Base-by-base conservation (phyloP, 2,329 filamentous ascomycete species). In the Emmonsiellopsis sp. region DNA sequence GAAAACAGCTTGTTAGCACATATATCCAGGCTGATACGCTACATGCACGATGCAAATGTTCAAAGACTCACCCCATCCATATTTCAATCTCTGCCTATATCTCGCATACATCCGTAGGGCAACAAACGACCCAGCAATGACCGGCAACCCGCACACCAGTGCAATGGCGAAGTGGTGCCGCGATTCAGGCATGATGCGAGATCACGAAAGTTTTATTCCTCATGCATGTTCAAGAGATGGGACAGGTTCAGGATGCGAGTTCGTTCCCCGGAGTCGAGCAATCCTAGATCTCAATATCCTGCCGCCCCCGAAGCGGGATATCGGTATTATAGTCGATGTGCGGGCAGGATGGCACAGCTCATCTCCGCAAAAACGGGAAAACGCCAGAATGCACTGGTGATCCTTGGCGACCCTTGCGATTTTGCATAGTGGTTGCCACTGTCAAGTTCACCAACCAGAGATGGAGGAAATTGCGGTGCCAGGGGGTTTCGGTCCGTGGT, bases 141-240 rank as follows among this genome's bases (percentile, higher is more conserved):
- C 17, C 9, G 46, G 46, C 31, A 49, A 27, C 17, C 14, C 46
- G 36, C 46, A 36, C 5, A 49, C 46, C 46, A 49, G 46, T 7
- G 46, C 46, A 6, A 49, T 36, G 17, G 46, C 46, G 33, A 49
- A 49, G 36, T 49, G 34, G 46, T 49, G 46, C n/a, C 46, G 31
- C 6, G 46, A n/a, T 36, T 17, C 34, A 14, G 34, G 46, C 46
- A 49, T 39, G 31, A 9, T 37, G 31, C 14, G 11, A 27, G 14
- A 49, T 49, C 34, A 13, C 36, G 31, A 21, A 49, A 13, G 13
- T 34, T 34, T 27, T 9, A 27, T 27, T 17, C n/a, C 8, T 14
- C 21, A 3, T 9, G 42, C 42, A 44, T 44, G n/a, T 9, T 44
- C n/a, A 14, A 44, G 42, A 8, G 42, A 14, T 17, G 9, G 10